A percentile compares a stretch with the other conserved stretches of the same genome.
Evolutionary conservation across 371 early-diverging fungal species (phyloP).

Genomic region (Catenaria anguillulae): DNA sequence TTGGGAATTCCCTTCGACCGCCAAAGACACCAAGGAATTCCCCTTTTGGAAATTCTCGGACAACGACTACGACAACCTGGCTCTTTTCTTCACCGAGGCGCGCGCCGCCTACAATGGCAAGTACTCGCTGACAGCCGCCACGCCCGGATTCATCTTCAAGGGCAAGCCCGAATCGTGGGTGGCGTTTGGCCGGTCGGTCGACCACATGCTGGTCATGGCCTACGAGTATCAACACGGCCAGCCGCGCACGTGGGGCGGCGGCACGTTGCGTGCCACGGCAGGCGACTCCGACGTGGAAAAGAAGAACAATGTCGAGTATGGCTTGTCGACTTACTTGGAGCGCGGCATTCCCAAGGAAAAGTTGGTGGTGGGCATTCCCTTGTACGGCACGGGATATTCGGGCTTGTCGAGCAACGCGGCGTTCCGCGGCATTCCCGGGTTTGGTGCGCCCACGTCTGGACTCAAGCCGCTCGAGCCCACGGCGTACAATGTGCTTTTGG

Average conservation of each 20-base stretch:
- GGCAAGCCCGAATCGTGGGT: neutral
- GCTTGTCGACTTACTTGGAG: neutral
- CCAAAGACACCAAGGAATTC: neutral
- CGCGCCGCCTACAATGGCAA: neutral
- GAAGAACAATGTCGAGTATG: neutral
- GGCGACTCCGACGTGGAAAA: constrained; percentile 1
- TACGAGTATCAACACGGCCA: constrained; percentile 4
- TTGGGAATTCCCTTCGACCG: constrained; percentile 2
- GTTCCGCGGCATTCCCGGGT: neutral
- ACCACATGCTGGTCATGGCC: constrained; percentile 2
- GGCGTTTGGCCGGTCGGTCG: neutral
- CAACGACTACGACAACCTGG: neutral
- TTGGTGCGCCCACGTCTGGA: neutral
- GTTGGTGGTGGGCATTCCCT: constrained; percentile 2
- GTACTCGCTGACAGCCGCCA: neutral
- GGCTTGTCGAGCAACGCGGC: neutral
- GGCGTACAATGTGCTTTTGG: constrained; percentile 1
- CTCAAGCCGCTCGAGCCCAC: neutral
- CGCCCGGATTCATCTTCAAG: neutral
- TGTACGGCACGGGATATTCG: neutral
- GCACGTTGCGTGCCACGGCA: neutral
- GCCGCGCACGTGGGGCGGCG: neutral
- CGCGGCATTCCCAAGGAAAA: neutral
- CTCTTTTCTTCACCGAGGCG: neutral
- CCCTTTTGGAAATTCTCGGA: neutral